These are phyloP conservation scores for Crassisporium funariophilum DNA, from an alignment of 768 basidiomycete species.

Conservation along the genomic window DNA sequence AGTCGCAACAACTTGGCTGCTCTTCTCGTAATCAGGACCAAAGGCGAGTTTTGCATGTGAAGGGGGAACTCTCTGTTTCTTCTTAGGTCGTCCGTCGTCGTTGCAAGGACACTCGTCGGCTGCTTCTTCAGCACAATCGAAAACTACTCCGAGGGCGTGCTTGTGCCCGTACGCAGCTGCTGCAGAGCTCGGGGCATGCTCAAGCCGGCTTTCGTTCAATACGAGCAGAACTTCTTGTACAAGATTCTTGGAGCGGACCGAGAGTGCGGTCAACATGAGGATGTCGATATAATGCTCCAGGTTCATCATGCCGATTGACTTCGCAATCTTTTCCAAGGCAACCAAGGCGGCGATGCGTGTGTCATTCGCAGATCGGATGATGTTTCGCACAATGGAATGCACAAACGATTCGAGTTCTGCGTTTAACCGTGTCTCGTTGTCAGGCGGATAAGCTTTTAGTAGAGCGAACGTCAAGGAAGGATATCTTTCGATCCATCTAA, in stretches of 20 bases:
- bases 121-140: conserved; percentile 69
- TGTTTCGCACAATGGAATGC: conserved; percentile 42
- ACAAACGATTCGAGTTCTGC: conserved; percentile 32
- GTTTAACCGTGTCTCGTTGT: conserved; percentile 33
- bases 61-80: conserved; percentile 45
- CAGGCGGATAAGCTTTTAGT: conserved; percentile 49
- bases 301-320: conserved; percentile 42
- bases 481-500: conserved; percentile 47
- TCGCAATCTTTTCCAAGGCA: conserved; percentile 56
- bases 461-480: conserved; percentile 59
- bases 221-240: conserved; percentile 64
- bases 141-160: conserved; percentile 56
- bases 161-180: conserved; percentile 51
- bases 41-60: conserved; percentile 41
- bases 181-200: conserved; percentile 22
- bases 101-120: conserved; percentile 68
- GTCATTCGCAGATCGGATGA: conserved; percentile 57
- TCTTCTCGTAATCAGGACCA: conserved; percentile 34
- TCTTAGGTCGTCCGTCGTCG: conserved; percentile 53
- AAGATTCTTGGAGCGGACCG: conserved; percentile 51
- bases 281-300: conserved; percentile 51
- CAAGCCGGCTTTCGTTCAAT: conserved; percentile 42
- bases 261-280: conserved; percentile 52
- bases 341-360: conserved; percentile 58
- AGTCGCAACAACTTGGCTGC: conserved; percentile 45